Conservation (phyloP, 31 red algal species). For the Odonthalia washingtoniensis region DNA sequence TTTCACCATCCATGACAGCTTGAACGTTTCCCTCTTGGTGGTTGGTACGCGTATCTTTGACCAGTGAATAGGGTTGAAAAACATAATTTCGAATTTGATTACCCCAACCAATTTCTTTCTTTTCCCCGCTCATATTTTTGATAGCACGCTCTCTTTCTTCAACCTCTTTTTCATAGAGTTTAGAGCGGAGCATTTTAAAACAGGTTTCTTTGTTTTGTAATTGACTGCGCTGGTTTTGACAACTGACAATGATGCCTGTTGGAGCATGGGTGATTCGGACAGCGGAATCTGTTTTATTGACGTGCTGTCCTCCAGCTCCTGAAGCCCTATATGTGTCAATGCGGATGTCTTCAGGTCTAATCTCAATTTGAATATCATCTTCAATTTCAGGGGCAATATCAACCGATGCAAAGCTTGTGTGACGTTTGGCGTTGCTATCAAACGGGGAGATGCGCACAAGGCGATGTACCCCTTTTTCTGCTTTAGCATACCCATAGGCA, state of each 20-base stretch:
- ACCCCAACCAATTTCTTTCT: slow-evolving; percentile 18
- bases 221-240: slow-evolving; percentile 86
- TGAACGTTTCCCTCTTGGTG: background rate
- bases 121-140: background rate
- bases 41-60: slow-evolving; percentile 8
- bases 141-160: background rate
- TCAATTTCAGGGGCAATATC: slow-evolving; percentile 66
- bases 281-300: slow-evolving; percentile 96
- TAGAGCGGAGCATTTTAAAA: slow-evolving; percentile 51
- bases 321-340: slow-evolving; percentile 86
- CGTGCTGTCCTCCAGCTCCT: slow-evolving; percentile 95
- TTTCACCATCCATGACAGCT: slow-evolving; percentile 23
- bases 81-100: slow-evolving; percentile 14
- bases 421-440: slow-evolving; percentile 3
- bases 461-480: slow-evolving; percentile 30
- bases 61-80: slow-evolving; percentile 17
- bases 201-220: slow-evolving; percentile 73
- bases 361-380: slow-evolving; percentile 37
- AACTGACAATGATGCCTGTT: slow-evolving; percentile 81
- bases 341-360: slow-evolving; percentile 51
- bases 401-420: slow-evolving; percentile 47
- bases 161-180: slow-evolving; percentile 9
- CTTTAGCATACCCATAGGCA: slow-evolving; percentile 9
- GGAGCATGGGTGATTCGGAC: slow-evolving; percentile 93
- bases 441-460: slow-evolving; percentile 25